Conservation (phyloP, 73 alveolate genomes). For the Paraurostyla sp. region DNA sequence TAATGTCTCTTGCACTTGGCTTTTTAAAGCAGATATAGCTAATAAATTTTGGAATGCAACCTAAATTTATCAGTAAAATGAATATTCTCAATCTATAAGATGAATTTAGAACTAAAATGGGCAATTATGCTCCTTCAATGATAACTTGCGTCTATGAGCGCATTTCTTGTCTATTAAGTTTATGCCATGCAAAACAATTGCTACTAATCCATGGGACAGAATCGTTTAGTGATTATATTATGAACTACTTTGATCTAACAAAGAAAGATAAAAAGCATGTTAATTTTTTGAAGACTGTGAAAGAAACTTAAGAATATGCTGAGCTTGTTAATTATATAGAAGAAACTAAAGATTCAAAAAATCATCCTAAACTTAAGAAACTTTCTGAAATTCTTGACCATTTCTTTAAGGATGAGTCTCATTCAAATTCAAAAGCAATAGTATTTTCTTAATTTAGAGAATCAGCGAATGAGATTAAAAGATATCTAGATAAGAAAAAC, state of each 20-base stretch:
- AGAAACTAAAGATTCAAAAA: constrained; percentile 21
- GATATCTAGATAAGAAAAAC: constrained; percentile 56
- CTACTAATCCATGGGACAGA: constrained; percentile 61
- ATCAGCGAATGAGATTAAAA: constrained; percentile 77
- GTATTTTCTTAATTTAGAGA: constrained; percentile 81
- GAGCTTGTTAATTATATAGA: background rate
- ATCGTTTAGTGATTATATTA: constrained; percentile 61
- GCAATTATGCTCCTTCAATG: constrained; percentile 54
- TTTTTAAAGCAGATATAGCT: constrained; percentile 9
- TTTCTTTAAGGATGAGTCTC: constrained; percentile 58
- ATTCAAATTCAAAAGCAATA: constrained; percentile 71
- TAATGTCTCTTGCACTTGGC: constrained; percentile 32
- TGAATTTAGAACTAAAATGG: constrained; percentile 22
- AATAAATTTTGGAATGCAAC: constrained; percentile 27
- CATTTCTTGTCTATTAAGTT: constrained; percentile 10
- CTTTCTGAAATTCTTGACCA: constrained; percentile 42
- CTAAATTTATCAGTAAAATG: constrained; percentile 50
- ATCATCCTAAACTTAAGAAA: constrained; percentile 74
- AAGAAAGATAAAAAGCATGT: constrained; percentile 37
- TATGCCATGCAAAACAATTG: constrained; percentile 65
- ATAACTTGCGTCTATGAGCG: constrained; percentile 49
- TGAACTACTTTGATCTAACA: constrained; percentile 23
- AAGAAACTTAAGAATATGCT: constrained; percentile 29
- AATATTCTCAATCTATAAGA: constrained; percentile 39
- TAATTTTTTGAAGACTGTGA: constrained; percentile 11